Evolutionary conservation across 495 filamentous ascomycete species (phyloP).

Genomic region (Aspergillus saccharolyticus): DNA sequence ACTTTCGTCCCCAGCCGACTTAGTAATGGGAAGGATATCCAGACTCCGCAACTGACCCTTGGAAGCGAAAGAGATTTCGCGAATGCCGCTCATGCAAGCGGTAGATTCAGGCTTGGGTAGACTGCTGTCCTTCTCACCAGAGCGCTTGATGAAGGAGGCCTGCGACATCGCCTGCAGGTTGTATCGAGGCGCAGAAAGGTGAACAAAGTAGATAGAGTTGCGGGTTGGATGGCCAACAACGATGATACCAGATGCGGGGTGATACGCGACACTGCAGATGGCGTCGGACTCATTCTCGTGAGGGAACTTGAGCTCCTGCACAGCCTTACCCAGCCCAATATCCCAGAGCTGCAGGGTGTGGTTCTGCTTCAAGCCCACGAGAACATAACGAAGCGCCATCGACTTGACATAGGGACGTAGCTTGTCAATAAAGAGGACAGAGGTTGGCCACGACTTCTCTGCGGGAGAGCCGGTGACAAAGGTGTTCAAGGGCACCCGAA

Average conservation of each 20-base stretch:
- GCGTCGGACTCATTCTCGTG: conserved; percentile 96
- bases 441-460: conserved; percentile 92
- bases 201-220: conserved; percentile 95
- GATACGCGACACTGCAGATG: conserved; percentile 92
- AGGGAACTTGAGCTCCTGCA: conserved; percentile 94
- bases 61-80: conserved; percentile 86
- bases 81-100: conserved; percentile 90
- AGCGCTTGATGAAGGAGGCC: conserved; percentile 73
- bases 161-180: conserved; percentile 74
- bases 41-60: conserved; percentile 87
- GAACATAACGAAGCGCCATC: conserved; percentile 82
- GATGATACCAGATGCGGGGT: conserved; percentile 83
- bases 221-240: conserved; percentile 92
- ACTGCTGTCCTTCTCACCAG: conserved; percentile 64
- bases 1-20: conserved; percentile 45
- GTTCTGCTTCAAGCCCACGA: conserved; percentile 98
- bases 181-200: conserved; percentile 89
- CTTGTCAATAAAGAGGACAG: conserved; percentile 93
- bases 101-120: conserved; percentile 85
- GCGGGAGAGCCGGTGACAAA: conserved; percentile 70
- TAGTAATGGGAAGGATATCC: conserved; percentile 68
- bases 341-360: conserved; percentile 99
- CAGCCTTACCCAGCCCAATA: conserved; percentile 86
- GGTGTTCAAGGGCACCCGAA: conserved; percentile 71
- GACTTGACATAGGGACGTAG: conserved; percentile 81